Evolutionary conservation across 768 basidiomycete species (phyloP), one percentile per base, ranked within the genome.

Genomic region (Trametes punicea): DNA sequence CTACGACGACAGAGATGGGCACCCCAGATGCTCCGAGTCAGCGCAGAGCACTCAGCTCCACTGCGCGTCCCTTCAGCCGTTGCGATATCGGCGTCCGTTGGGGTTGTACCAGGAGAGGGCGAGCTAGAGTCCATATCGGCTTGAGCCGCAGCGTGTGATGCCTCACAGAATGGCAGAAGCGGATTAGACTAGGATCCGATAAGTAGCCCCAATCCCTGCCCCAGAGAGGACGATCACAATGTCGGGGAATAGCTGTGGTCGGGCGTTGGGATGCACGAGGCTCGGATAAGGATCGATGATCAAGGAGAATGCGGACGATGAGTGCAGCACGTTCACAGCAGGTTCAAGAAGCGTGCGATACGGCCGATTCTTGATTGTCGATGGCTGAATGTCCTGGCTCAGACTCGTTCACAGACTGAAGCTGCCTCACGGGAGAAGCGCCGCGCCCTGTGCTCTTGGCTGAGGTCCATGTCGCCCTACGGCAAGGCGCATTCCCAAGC

Each of bases 221-320:
- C 49, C 27, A 51, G 27, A 51, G 49, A 25, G 42, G 23, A 25
- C 10, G 42, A 27, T 26, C 40, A 6, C 21, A 20, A n/a, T 41
- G 8, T 15, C 5, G 7, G 18, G 30, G 9, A 47, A 10, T 18
- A 15, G 15, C 34, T 18, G 16, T 29, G 20, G n/a, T 11, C 26
- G 40, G 49, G 13, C 39, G 39, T 29, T 33, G n/a, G 3, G 44
- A 39, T 30, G 44, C 23, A 27, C 44, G 45, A 30, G 9, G 18
- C 29, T 38, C 50, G 48, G n/a, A 46, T 57, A 41, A 38, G 36
- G 36, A 57, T 57, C 50, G 49, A 57, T 57, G 49, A 52, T 57
- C 56, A 45, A 46, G 49, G 25, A 39, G 26, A 34, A 20, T n/a
- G 29, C 10, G 51, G 30, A 31, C 8, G 31, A 27, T 25, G 15